Base-by-base conservation (phyloP, 225 moss, liverwort and hornwort species). In the Marchantia polymorpha region DNA sequence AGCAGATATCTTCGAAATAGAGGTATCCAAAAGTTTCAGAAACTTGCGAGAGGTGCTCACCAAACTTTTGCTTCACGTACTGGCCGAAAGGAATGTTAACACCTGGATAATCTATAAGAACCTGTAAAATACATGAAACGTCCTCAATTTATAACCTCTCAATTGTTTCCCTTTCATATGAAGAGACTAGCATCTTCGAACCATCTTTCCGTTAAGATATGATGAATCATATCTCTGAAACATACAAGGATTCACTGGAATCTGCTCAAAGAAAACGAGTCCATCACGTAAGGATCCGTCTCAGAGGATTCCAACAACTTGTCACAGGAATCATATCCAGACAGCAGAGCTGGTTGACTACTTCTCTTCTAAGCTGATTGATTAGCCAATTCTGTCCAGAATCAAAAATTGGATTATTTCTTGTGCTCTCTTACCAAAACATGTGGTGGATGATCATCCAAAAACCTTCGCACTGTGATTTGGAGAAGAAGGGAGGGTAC, bases 51-150 rank as follows among this genome's bases (percentile, higher is more conserved):
- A 30, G 77, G 73, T 65, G 65, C 75, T 83, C 85, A 92, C 94
- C 94, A 46, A 89, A 89, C 22, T 89, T 86, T 56, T 83, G 77
- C 81, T 92, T 94, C 81, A 86, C 89, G 86, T 90, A 89, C 78
- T 86, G 84, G 75, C 89, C 92, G 79, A 94, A 90, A 29, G 91
- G 85, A 82, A 94, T 90, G 85, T 94, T 94, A 72, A 94, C 79
- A 50, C 92, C 94, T 25, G 94, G 94, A 81, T 94, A 94, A 60
- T 94, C 94, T 60, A 94, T 84, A 83, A 94, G 82, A 48, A 92
- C 94, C 94, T 94, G 90, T 82, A 73, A 12, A 19, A 13, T 22
- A 54, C 53, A 26, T 69, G 17, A n/a, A 72, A 19, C 68, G 8
- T 19, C 15, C 49, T 71, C 51, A n/a, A 15, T 0, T 71, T 73